Evolutionary conservation across 2,329 filamentous ascomycete species (phyloP).

Genomic region (Diaporthe eres): DNA sequence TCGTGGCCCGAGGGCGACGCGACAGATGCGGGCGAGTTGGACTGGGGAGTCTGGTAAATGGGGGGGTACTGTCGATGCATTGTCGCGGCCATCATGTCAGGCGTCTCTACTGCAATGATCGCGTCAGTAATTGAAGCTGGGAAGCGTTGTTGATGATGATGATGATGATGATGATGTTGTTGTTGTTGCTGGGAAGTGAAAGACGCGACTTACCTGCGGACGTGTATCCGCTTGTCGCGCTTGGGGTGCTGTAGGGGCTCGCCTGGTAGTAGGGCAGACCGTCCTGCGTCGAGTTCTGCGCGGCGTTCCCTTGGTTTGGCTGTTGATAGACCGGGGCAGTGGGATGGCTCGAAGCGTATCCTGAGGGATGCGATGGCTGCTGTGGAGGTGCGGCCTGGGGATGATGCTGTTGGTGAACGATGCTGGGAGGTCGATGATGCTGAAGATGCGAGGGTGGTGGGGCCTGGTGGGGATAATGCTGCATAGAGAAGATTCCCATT

Average conservation of each 20-base stretch:
- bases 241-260: slow-evolving; percentile 86
- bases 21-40: slow-evolving; percentile 93
- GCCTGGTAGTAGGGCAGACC: slow-evolving; percentile 83
- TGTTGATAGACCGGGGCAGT: slow-evolving; percentile 78
- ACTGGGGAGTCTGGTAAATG: slow-evolving; percentile 96
- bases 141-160: background rate
- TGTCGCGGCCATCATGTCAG: slow-evolving; percentile 77
- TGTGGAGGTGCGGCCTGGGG: slow-evolving; percentile 73
- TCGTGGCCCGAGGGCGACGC: slow-evolving; percentile 91
- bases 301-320: slow-evolving; percentile 71
- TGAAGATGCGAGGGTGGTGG: slow-evolving; percentile 76
- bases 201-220: slow-evolving; percentile 79
- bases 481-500: slow-evolving; percentile 74
- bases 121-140: background rate
- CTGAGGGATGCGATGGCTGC: slow-evolving; percentile 73
- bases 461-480: slow-evolving; percentile 86
- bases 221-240: slow-evolving; percentile 85
- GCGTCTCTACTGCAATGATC: slow-evolving; percentile 60
- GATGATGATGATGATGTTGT: background rate
- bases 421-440: slow-evolving; percentile 80
- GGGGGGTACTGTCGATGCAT: slow-evolving; percentile 89
- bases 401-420: slow-evolving; percentile 81
- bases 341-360: slow-evolving; percentile 76
- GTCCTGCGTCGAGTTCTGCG: slow-evolving; percentile 74
- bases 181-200: slow-evolving; percentile 35